Base-by-base conservation (phyloP, 768 basidiomycete genomes). In the Rhodosporidiobolus sp. region DNA sequence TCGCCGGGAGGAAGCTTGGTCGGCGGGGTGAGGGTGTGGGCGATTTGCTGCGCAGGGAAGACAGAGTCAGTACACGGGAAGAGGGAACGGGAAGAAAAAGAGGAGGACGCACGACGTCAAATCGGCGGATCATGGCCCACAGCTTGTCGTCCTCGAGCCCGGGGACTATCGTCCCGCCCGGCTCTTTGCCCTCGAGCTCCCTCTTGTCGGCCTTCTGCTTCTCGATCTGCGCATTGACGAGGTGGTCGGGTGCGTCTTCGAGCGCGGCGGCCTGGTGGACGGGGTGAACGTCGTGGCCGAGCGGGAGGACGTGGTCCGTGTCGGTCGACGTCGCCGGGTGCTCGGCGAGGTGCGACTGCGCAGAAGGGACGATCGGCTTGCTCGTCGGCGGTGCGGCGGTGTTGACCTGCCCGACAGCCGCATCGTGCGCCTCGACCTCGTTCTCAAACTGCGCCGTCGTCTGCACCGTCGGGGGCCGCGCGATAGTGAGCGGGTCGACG, bases 71-170 rank as follows among this genome's bases (percentile, higher is more conserved):
- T 48, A 14, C 35, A n/a, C 12, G 28, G 34, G 0, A 17, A 19
- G 34, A 50, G 34, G 17, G 14, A 4, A 20, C 52, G 28, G n/a
- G 10, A 12, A 17, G 22, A n/a, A 54, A 54, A 30, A 28, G 17
- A 38, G 49, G 35, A 35, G n/a, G 19, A 77, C 81, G 61, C 43
- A 81, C 82, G 62, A 69, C 67, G 62, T 83, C 81, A 63, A 83
- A 82, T 17, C 80, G 46, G 30, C 83, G 75, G 26, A 82, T 66
- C 78, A 82, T 79, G 0, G 81, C 76, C 76, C 77, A 82, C 4
- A 83, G 74, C 53, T 78, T 76, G 70, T 82, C 82, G 77, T 83
- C 83, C 70, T 82, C 82, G 19, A 82, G 58, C 12, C 83, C 83
- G 45, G 67, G 57, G 0, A 82, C 79, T 35, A 83, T 69, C 17